phyloP scores from a whole-genome alignment of 805 yeast species.

The Cyberlindnera mississippiensis region DNA sequence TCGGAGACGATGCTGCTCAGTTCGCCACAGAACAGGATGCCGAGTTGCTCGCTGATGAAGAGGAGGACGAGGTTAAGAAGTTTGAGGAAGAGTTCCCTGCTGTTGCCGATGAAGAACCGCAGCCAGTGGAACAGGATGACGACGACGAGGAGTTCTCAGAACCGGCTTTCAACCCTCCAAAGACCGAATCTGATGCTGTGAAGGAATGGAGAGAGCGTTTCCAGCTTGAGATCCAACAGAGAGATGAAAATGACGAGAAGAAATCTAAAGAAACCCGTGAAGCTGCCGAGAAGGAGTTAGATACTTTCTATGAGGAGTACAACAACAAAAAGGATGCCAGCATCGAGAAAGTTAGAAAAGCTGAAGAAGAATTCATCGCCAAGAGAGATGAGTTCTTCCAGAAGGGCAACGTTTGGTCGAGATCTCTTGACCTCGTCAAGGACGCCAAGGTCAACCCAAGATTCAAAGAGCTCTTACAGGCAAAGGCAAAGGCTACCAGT shows the following conservation, averaged over 20 bases:
- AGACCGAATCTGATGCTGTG: conserved; percentile 51
- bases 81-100: conserved; percentile 66
- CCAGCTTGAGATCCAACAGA: conserved; percentile 69
- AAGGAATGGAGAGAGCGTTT: conserved; percentile 81
- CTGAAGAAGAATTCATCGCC: conserved; percentile 65
- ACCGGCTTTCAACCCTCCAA: conserved; percentile 26
- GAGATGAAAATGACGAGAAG: conserved; percentile 67
- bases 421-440: conserved; percentile 51
- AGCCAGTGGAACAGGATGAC: conserved; percentile 21
- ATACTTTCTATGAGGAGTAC: conserved; percentile 89
- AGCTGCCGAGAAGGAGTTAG: conserved; percentile 78
- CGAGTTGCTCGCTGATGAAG: conserved; percentile 39
- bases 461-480: conserved; percentile 28
- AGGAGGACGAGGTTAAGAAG: conserved; percentile 46
- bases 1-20: conserved; percentile 55
- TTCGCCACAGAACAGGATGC: conserved; percentile 62
- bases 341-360: conserved; percentile 56
- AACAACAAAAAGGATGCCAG: conserved; percentile 75
- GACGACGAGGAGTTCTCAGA: conserved; percentile 43
- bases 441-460: conserved; percentile 30
- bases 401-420: conserved; percentile 78
- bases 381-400: conserved; percentile 75
- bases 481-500: conserved; percentile 25
- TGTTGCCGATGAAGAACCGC: conserved; percentile 35
- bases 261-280: conserved; percentile 64